Evolutionary conservation across 768 basidiomycete genomes (phyloP).

Genomic region (Suillus occidentalis): DNA sequence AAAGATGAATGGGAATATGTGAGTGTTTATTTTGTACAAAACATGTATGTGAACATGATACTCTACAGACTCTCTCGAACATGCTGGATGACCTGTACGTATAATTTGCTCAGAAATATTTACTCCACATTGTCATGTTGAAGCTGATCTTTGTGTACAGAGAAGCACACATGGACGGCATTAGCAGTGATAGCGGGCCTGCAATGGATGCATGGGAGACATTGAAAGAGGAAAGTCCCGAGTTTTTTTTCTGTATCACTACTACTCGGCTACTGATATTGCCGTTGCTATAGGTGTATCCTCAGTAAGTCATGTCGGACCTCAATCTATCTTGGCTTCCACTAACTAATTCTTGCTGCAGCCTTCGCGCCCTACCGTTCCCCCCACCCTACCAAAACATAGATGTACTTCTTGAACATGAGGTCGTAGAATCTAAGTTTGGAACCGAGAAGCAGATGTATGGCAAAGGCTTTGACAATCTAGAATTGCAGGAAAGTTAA

Average conservation of each 20-base stretch:
- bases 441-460: not conserved
- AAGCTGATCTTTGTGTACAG: not conserved
- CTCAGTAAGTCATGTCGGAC: not conserved
- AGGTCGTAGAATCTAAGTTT: not conserved
- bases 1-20: not conserved
- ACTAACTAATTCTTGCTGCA: not conserved
- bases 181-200: not conserved
- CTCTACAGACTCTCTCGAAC: not conserved
- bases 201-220: not conserved
- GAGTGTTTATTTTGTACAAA: not conserved
- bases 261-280: not conserved
- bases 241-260: not conserved
- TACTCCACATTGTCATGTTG: not conserved
- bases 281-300: not conserved
- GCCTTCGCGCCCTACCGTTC: not conserved
- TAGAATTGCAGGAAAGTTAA: not conserved
- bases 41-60: not conserved
- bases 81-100: not conserved
- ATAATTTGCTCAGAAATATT: not conserved
- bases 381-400: not conserved
- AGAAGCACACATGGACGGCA: not conserved
- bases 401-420: not conserved
- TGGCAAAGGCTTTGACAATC: not conserved
- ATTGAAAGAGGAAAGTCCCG: not conserved
- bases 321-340: not conserved